Evolutionary conservation across 2,329 filamentous ascomycete species (phyloP).

Genomic region (Cercospora sesami): DNA sequence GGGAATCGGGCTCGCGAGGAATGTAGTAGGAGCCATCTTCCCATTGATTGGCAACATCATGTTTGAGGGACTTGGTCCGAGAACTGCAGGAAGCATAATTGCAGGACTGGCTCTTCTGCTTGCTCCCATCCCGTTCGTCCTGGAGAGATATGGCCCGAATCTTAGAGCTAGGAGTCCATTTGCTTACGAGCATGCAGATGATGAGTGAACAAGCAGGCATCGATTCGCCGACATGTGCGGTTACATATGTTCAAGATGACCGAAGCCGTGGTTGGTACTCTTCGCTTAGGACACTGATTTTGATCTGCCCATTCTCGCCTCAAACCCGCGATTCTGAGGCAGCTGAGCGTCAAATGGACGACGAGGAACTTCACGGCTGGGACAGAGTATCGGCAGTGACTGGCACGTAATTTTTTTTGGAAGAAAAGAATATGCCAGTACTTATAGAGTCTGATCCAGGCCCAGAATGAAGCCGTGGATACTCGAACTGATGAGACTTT

Average conservation of each 20-base stretch:
- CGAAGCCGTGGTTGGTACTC: neutral
- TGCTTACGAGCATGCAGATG: slow-evolving; percentile 42
- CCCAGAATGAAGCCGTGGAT: too few species aligned
- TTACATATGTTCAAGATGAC: neutral
- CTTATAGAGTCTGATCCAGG: too few species aligned
- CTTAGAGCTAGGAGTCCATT: slow-evolving; percentile 43
- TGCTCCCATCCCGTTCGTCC: slow-evolving; percentile 31
- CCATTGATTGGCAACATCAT: slow-evolving; percentile 44
- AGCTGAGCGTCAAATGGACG: neutral
- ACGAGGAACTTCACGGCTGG: neutral
- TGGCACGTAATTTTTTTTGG: neutral
- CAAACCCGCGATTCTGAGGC: neutral
- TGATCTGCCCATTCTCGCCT: neutral
- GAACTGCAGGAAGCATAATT: slow-evolving; percentile 43
- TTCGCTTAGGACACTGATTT: neutral
- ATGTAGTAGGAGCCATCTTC: slow-evolving; percentile 42
- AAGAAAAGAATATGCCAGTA: neutral
- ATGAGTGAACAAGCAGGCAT: slow-evolving; percentile 21
- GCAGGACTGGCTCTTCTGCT: slow-evolving; percentile 40
- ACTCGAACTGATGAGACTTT: too few species aligned
- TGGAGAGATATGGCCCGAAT: slow-evolving; percentile 39
- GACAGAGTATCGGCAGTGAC: neutral
- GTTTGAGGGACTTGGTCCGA: slow-evolving; percentile 42
- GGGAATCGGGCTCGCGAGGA: slow-evolving; percentile 44
- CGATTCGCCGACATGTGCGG: neutral